Conservation (phyloP, 164 flowering plant species). For the Vitis amurensis region DNA sequence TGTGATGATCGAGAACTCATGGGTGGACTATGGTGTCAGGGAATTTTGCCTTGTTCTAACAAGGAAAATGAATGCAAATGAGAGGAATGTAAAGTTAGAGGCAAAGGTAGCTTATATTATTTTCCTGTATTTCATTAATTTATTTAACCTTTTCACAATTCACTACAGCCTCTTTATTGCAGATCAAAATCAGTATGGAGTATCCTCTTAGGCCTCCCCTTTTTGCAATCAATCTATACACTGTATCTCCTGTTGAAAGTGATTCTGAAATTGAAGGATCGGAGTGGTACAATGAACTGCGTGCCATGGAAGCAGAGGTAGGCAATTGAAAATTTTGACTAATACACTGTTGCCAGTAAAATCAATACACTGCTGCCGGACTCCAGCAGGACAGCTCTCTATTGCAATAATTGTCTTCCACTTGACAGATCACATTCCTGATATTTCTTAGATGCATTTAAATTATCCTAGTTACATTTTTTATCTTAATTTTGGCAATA, state of each 20-base stretch:
- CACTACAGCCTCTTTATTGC: constrained; percentile 25
- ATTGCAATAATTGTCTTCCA: no score
- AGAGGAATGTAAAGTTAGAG: constrained; percentile 48
- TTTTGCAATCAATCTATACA: constrained; percentile 48
- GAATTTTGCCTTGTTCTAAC: constrained; percentile 64
- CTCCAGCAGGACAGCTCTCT: no score
- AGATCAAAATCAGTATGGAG: constrained; percentile 85
- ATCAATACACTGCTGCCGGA: no score
- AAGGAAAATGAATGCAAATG: constrained; percentile 36
- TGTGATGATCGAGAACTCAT: constrained; percentile 34
- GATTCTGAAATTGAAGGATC: constrained; percentile 23
- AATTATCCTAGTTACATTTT: no score
- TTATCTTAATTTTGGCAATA: background rate
- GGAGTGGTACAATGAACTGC: constrained; percentile 76
- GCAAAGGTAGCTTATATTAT: constrained; percentile 59
- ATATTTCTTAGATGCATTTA: no score
- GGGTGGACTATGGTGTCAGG: constrained; percentile 61
- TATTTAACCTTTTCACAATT: constrained; percentile 4
- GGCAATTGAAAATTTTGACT: background rate
- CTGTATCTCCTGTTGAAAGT: constrained; percentile 29
- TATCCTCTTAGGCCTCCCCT: constrained; percentile 93
- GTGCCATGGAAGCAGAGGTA: constrained; percentile 97
- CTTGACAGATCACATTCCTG: no score
- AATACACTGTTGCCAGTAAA: no score
- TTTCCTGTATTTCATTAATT: constrained; percentile 3